These are phyloP conservation scores for Wickerhamomyces sp. DNA, from an alignment of 1,139 yeast species.

Conservation along the genomic window DNA sequence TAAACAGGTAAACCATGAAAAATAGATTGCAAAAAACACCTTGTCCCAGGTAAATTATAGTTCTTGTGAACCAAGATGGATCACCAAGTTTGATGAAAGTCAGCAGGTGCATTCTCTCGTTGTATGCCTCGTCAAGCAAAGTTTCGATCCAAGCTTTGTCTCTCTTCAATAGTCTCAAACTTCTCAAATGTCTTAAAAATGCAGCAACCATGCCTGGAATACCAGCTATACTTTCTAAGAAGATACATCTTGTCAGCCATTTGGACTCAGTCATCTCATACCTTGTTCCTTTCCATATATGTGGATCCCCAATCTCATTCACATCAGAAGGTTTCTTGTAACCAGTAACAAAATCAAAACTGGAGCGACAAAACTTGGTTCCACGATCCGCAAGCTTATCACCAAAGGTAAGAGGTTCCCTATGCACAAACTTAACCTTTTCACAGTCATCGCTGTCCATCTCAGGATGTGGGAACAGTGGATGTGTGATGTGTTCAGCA, in stretches of 20 bases:
- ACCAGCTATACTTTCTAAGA: conserved; percentile 71
- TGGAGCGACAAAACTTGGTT: conserved; percentile 39
- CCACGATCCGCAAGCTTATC: conserved; percentile 51
- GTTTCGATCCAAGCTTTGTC: conserved; percentile 80
- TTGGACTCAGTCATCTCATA: conserved; percentile 56
- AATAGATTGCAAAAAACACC: conserved; percentile 68
- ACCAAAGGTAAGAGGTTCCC: conserved; percentile 41
- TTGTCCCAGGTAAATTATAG: conserved; percentile 58
- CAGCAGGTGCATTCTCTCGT: conserved; percentile 72
- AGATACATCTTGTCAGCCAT: conserved; percentile 66
- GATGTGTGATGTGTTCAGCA: conserved; percentile 17
- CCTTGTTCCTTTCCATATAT: conserved; percentile 38
- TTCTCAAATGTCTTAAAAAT: conserved; percentile 59
- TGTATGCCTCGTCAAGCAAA: conserved; percentile 69
- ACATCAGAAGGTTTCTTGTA: conserved; percentile 47
- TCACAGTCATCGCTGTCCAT: conserved; percentile 44
- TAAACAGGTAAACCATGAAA: conserved; percentile 53
- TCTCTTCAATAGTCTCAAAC: conserved; percentile 53
- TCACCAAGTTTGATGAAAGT: conserved; percentile 63
- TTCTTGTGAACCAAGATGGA: conserved; percentile 57
- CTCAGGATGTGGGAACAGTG: conserved; percentile 54
- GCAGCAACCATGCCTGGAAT: conserved; percentile 80
- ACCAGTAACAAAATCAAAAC: conserved; percentile 63
- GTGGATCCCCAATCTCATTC: conserved; percentile 28
- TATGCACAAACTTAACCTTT: conserved; percentile 44